Conservation (phyloP, 164 flowering plant genomes). For the Dillenia suffruticosa region DNA sequence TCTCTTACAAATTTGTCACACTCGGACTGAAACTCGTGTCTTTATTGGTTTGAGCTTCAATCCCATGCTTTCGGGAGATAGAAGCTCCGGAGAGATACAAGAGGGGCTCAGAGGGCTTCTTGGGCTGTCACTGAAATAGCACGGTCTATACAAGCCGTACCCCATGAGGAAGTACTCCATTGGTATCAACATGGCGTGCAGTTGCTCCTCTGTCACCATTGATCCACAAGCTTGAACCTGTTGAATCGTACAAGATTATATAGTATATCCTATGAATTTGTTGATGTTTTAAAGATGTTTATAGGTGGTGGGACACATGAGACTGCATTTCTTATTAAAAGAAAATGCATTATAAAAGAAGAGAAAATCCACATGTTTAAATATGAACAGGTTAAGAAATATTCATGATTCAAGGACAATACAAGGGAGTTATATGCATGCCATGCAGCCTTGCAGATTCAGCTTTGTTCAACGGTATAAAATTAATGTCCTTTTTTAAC, state of each 20-base stretch:
- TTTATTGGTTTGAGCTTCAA: constrained; percentile 90
- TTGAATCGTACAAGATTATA: background rate
- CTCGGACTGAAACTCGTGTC: constrained; percentile 46
- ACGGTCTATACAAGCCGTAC: constrained; percentile 71
- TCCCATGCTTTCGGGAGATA: constrained; percentile 98
- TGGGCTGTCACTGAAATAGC: constrained; percentile 63
- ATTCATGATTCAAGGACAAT: too few relatives aligned
- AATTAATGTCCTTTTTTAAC: too few relatives aligned
- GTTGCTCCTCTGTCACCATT: constrained; percentile 97
- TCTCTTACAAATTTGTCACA: constrained; percentile 6
- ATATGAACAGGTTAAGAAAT: too few relatives aligned
- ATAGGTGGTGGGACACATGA: too few relatives aligned
- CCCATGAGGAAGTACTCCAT: constrained; percentile 95
- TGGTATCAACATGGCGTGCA: constrained; percentile 95
- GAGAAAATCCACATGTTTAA: too few relatives aligned
- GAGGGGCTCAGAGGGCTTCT: constrained; percentile 86
- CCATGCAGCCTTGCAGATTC: too few relatives aligned
- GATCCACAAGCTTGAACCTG: constrained; percentile 99
- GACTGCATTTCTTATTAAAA: too few relatives aligned
- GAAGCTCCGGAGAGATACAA: constrained; percentile 85
- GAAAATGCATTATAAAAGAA: too few relatives aligned
- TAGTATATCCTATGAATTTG: background rate
- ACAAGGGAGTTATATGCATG: too few relatives aligned
- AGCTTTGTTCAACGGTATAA: too few relatives aligned
- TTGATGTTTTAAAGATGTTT: too few relatives aligned